These are phyloP conservation scores for Rhynchospora breviuscula DNA, from an alignment of 176 grass and related monocot species.

Conservation along the genomic window DNA sequence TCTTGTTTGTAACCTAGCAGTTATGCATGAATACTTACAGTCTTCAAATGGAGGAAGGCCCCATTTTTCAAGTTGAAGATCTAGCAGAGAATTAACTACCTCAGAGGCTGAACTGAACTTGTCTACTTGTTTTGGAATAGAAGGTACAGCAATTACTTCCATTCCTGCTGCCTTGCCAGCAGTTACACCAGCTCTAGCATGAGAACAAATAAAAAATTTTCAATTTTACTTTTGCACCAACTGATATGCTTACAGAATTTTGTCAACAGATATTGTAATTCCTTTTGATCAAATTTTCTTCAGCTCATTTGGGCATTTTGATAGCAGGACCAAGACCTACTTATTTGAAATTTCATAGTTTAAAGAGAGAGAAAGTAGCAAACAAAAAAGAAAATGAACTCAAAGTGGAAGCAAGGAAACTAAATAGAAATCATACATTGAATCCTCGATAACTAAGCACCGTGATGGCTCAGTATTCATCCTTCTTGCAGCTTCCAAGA, in stretches of 20 bases:
- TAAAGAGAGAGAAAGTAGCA: background rate
- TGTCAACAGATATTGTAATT: background rate
- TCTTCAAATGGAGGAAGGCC: constrained; percentile 78
- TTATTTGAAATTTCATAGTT: background rate
- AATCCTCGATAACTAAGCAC: constrained; percentile 94
- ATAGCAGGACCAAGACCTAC: background rate
- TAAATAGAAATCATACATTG: constrained; percentile 50
- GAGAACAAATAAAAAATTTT: background rate
- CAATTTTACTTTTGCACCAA: background rate
- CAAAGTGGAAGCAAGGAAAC: background rate
- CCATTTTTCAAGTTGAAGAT: constrained; percentile 86
- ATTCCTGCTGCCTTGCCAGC: constrained; percentile 89
- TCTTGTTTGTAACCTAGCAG: background rate
- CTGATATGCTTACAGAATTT: background rate
- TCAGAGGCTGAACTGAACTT: constrained; percentile 68
- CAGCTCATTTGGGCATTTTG: background rate
- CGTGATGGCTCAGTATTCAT: constrained; percentile 66
- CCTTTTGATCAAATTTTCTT: background rate
- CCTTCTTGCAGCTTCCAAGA: constrained; percentile 87
- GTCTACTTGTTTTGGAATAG: constrained; percentile 61
- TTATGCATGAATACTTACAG: constrained; percentile 23
- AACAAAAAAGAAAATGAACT: constrained; percentile 4
- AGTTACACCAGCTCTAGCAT: constrained; percentile 42
- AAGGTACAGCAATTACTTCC: constrained; percentile 84
- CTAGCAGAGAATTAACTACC: constrained; percentile 91